Evolutionary conservation across 305 asterid genomes (phyloP).

Genomic region (Fraxinus greggii): DNA sequence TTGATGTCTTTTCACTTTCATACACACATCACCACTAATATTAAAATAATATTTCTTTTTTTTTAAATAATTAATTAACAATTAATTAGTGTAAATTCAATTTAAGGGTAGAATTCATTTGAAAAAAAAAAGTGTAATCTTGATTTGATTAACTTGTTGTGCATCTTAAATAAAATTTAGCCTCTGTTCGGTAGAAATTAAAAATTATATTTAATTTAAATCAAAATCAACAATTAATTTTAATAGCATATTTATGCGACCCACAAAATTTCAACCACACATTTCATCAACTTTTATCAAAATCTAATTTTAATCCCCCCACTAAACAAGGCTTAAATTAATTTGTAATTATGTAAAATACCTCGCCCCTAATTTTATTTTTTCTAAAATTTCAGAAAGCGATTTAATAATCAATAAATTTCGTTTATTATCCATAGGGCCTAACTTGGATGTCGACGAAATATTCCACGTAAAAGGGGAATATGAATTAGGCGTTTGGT

Average conservation of each 20-base stretch:
- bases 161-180: background rate
- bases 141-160: background rate
- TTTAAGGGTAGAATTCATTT: background rate
- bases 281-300: too few species aligned
- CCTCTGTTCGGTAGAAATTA: too few species aligned
- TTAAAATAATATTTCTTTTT: background rate
- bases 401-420: background rate
- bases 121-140: background rate
- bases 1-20: background rate
- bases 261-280: too few species aligned
- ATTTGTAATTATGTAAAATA: background rate
- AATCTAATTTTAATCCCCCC: too few species aligned
- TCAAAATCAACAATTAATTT: too few species aligned
- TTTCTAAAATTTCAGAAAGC: background rate
- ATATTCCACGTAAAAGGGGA: background rate
- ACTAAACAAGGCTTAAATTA: background rate
- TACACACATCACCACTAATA: background rate
- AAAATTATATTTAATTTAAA: too few species aligned
- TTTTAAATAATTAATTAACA: background rate
- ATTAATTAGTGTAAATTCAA: background rate
- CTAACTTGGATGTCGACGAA: background rate
- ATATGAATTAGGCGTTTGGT: background rate
- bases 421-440: background rate
- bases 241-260: too few species aligned
- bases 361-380: background rate